Conservation (phyloP, 2,329 filamentous ascomycete genomes). For the Dryadomyces quercus-mongolicae region DNA sequence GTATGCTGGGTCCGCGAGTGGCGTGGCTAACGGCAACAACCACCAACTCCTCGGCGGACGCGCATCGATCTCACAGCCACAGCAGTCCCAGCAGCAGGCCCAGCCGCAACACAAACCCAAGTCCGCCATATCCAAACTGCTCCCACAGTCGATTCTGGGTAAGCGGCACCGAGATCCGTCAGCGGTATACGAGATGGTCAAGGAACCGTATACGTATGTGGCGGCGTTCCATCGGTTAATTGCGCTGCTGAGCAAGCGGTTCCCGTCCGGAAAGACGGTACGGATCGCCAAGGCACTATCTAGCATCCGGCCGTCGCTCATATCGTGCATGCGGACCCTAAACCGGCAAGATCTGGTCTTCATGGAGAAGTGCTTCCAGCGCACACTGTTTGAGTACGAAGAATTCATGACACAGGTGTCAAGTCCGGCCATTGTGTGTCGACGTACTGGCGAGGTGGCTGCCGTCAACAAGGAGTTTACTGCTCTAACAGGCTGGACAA, state of each 20-base stretch:
- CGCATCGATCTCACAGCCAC: conserved; percentile 7
- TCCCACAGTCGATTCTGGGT: conserved; percentile 38
- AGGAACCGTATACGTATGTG: conserved; percentile 84
- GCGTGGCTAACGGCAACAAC: conserved; percentile 3
- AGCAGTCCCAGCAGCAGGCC: background rate
- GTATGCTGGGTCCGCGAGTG: conserved; percentile 13
- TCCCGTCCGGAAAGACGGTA: conserved; percentile 63
- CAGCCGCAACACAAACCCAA: conserved; percentile 26
- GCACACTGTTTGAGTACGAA: conserved; percentile 85
- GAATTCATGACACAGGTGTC: conserved; percentile 82
- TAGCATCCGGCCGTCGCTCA: conserved; percentile 84
- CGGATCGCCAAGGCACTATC: conserved; percentile 80
- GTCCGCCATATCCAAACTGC: conserved; percentile 26
- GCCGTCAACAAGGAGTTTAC: conserved; percentile 94
- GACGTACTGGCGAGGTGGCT: conserved; percentile 87
- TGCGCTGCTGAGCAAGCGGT: conserved; percentile 65
- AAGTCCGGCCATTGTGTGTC: conserved; percentile 82
- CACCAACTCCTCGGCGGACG: background rate
- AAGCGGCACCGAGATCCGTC: conserved; percentile 63
- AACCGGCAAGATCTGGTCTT: conserved; percentile 85
- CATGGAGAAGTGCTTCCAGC: conserved; percentile 95
- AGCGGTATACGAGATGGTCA: conserved; percentile 77
- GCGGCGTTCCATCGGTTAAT: conserved; percentile 82
- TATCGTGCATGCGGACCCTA: conserved; percentile 81
- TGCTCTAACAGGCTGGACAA: conserved; percentile 90